phyloP scores from a whole-genome alignment of 306 rosid genomes.

The Fragaria iinumae region DNA sequence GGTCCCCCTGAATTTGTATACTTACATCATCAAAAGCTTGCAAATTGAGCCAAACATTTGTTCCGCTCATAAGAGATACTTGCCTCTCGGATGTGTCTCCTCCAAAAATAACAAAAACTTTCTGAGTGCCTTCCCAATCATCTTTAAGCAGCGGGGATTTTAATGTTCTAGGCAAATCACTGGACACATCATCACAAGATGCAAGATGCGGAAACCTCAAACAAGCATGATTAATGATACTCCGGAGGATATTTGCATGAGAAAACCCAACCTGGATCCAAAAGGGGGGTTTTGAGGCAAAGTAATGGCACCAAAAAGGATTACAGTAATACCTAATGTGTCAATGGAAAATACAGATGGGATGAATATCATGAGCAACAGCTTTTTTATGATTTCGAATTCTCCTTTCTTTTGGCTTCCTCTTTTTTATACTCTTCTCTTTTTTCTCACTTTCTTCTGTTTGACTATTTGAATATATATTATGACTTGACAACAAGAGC shows the following conservation, averaged over 20 bases:
- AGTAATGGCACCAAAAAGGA: not conserved
- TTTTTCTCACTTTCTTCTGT: no score
- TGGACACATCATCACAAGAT: slow-evolving; percentile 43
- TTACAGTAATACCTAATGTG: not conserved
- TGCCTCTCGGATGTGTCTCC: slow-evolving; percentile 97
- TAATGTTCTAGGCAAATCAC: slow-evolving; percentile 43
- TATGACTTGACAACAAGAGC: not conserved
- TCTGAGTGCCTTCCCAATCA: slow-evolving; percentile 39
- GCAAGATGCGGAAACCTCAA: slow-evolving; percentile 68
- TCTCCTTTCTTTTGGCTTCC: no score
- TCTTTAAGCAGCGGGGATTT: slow-evolving; percentile 34
- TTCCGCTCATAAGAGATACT: slow-evolving; percentile 98
- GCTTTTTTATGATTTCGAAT: not conserved
- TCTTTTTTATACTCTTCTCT: no score
- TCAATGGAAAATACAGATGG: not conserved
- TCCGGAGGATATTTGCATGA: slow-evolving; percentile 80
- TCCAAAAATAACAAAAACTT: slow-evolving; percentile 92
- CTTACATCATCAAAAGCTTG: slow-evolving; percentile 89
- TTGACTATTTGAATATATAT: not conserved
- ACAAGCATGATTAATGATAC: slow-evolving; percentile 80
- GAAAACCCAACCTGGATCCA: slow-evolving; percentile 89
- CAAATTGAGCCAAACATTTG: slow-evolving; percentile 98
- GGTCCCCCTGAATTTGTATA: slow-evolving; percentile 19
- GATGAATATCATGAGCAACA: not conserved
- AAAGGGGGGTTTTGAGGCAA: slow-evolving; percentile 2